Evolutionary conservation across 768 basidiomycete genomes (phyloP).

Genomic region (Hortiboletus flavorubellus): DNA sequence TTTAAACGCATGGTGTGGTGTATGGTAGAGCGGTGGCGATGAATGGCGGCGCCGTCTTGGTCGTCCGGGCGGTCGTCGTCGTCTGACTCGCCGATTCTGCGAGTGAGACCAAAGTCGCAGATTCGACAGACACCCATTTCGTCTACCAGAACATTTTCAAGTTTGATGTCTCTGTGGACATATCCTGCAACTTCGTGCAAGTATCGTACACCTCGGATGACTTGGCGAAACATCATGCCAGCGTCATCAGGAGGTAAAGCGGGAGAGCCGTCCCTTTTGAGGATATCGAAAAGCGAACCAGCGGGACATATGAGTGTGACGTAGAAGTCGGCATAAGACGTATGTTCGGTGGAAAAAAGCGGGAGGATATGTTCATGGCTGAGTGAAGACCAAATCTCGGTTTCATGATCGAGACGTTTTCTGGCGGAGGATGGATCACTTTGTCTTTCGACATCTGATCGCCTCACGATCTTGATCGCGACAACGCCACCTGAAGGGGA

Average conservation of each 20-base stretch:
- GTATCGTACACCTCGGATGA: conserved; percentile 79
- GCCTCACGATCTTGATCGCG: conserved; percentile 81
- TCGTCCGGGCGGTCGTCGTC: conserved; percentile 31
- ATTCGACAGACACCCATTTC: conserved; percentile 86
- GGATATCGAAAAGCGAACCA: conserved; percentile 80
- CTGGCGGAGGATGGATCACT: conserved; percentile 44
- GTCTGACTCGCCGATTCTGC: conserved; percentile 53
- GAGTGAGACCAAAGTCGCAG: conserved; percentile 80
- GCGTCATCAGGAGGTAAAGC: conserved; percentile 74
- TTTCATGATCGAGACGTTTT: conserved; percentile 67
- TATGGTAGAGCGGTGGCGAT: conserved; percentile 29
- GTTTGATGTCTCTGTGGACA: conserved; percentile 93
- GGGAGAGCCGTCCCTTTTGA: conserved; percentile 65
- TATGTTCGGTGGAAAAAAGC: conserved; percentile 63
- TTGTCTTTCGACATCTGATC: conserved; percentile 53
- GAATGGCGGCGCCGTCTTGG: conserved; percentile 4
- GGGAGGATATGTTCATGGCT: conserved; percentile 86
- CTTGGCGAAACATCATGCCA: conserved; percentile 83
- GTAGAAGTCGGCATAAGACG: conserved; percentile 67
- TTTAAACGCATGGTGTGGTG: conserved; percentile 25
- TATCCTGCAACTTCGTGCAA: conserved; percentile 72
- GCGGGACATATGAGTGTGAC: conserved; percentile 82
- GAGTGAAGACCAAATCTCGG: conserved; percentile 67
- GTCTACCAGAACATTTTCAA: conserved; percentile 94
- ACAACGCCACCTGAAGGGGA: conserved; percentile 62